Conservation (phyloP, 2,329 filamentous ascomycete genomes). For the Septoria linicola region DNA sequence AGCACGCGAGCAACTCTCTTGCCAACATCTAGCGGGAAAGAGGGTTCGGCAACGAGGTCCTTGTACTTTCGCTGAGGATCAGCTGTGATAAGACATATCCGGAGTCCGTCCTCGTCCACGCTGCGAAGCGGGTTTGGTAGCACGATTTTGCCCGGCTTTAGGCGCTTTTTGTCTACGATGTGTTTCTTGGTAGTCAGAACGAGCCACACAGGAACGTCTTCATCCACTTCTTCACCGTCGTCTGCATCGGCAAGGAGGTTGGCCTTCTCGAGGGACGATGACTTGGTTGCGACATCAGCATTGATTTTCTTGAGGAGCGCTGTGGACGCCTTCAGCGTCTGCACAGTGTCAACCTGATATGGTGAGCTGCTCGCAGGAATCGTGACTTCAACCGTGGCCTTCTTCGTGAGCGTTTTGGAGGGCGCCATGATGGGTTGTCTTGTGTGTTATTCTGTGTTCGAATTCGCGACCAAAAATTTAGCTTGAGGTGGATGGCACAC, state of each 20-base stretch:
- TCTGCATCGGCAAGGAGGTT: constrained; percentile 55
- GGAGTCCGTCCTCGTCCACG: constrained; percentile 45
- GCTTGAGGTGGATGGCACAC: no score
- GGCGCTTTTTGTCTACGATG: constrained; percentile 68
- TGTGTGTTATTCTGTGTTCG: no score
- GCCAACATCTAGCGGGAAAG: constrained; percentile 52
- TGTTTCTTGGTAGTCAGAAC: constrained; percentile 65
- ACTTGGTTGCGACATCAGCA: constrained; percentile 45
- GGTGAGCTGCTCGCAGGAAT: constrained; percentile 32
- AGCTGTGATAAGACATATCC: constrained; percentile 83
- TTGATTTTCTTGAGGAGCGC: constrained; percentile 56
- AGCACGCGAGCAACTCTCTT: constrained; percentile 62
- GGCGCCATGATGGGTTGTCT: constrained; percentile 28
- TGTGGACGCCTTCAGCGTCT: constrained; percentile 60
- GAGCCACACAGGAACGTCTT: constrained; percentile 59
- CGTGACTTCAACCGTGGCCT: constrained; percentile 23
- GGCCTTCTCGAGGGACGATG: constrained; percentile 52
- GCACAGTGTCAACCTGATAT: constrained; percentile 45
- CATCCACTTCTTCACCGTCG: constrained; percentile 46
- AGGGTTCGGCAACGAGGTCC: constrained; percentile 73
- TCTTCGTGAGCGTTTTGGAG: constrained; percentile 39
- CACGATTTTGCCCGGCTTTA: constrained; percentile 79
- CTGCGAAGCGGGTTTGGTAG: constrained; percentile 61
- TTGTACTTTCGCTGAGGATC: constrained; percentile 84
- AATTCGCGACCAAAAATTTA: no score